A percentile compares a stretch with the other conserved stretches of the same genome.
Evolutionary conservation across 2,329 filamentous ascomycete genomes (phyloP).

Genomic region (Paecilomyces variotii): DNA sequence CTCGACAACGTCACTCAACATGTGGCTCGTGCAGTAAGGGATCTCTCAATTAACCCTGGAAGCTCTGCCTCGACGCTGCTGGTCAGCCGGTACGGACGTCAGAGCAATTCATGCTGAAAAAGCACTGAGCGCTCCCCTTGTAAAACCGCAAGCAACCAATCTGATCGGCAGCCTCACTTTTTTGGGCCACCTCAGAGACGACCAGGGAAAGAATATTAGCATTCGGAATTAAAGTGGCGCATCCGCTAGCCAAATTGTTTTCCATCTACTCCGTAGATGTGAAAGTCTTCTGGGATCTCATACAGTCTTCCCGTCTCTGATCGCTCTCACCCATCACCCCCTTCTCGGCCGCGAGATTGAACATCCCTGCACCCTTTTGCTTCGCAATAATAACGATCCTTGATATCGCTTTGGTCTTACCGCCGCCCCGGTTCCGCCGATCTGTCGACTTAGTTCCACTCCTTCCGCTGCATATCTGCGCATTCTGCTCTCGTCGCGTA

Average conservation of each 20-base stretch:
- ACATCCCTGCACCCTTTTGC: not conserved
- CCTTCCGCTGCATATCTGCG: not conserved
- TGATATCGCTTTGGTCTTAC: not conserved
- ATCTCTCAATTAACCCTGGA: not conserved
- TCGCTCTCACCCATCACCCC: not conserved
- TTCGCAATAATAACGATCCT: not conserved
- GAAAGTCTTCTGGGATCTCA: not conserved
- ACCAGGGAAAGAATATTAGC: not conserved
- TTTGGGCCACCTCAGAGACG: not conserved
- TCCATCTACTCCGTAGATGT: not conserved
- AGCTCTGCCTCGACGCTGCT: not conserved
- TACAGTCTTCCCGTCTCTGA: not conserved
- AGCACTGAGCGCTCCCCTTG: not conserved
- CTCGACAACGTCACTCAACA: not conserved
- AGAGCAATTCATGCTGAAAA: not conserved
- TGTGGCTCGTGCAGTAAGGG: not conserved
- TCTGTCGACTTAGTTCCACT: not conserved
- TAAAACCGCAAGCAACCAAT: constrained; percentile 2
- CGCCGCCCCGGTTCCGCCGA: not conserved
- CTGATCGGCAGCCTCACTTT: constrained; percentile 8
- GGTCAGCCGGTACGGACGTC: not conserved
- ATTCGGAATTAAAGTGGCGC: constrained; percentile 3
- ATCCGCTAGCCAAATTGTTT: constrained; percentile 2
- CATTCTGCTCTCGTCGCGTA: not conserved
- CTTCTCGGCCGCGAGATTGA: not conserved